phyloP scores from a whole-genome alignment of 2,329 filamentous ascomycete genomes.

The Cercospora beticola region DNA sequence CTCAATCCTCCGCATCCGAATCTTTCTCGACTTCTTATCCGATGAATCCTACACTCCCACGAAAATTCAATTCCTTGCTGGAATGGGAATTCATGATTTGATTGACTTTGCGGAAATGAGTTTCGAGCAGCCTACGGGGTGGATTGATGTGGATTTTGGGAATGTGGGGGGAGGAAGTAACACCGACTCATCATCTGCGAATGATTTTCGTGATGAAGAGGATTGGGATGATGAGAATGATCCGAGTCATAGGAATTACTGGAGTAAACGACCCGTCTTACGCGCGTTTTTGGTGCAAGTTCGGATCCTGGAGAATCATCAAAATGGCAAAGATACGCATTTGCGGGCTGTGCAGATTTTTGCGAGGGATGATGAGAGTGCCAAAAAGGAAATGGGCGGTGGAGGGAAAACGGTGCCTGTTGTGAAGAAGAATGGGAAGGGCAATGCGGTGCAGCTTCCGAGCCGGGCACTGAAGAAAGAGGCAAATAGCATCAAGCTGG shows the following conservation, averaged over 20 bases:
- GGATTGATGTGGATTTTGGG: constrained; percentile 78
- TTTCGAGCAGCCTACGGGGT: constrained; percentile 77
- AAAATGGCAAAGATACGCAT: constrained; percentile 99
- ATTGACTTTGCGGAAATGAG: constrained; percentile 82
- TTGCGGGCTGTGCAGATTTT: constrained; percentile 89
- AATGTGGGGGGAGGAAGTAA: constrained; percentile 51
- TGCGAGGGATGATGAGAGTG: constrained; percentile 45
- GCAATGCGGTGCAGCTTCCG: not conserved
- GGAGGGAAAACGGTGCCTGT: not conserved
- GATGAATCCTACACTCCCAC: constrained; percentile 98
- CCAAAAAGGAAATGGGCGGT: constrained; percentile 13
- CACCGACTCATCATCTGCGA: not conserved
- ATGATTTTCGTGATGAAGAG: not conserved
- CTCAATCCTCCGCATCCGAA: constrained; percentile 72
- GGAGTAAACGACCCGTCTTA: constrained; percentile 68
- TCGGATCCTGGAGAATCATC: constrained; percentile 90
- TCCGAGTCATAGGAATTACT: constrained; percentile 31
- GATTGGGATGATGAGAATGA: constrained; percentile 38
- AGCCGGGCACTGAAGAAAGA: constrained; percentile 9
- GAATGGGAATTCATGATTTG: constrained; percentile 87
- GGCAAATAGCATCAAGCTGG: constrained; percentile 36
- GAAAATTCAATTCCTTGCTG: constrained; percentile 82
- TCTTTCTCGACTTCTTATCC: constrained; percentile 85
- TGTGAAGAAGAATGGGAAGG: not conserved
- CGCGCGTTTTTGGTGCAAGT: constrained; percentile 89